phyloP scores from a whole-genome alignment of 208 protist species.

The Vickermania ingenoplastis region DNA sequence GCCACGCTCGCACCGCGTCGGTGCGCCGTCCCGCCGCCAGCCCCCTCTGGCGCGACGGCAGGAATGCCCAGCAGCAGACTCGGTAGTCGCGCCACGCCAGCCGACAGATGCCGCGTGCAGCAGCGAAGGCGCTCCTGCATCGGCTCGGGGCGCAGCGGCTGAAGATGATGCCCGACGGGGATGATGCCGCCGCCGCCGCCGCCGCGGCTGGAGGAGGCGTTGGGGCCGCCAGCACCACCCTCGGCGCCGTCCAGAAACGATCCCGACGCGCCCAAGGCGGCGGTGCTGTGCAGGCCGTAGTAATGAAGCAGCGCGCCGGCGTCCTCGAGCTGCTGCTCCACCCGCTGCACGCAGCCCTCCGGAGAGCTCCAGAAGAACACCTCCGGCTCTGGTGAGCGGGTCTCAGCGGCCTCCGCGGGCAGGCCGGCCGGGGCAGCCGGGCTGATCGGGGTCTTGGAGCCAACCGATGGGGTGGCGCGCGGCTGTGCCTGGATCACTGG shows the following conservation, averaged over 20 bases:
- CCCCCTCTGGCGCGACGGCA: neutral
- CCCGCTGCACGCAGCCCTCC: neutral
- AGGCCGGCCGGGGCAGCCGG: too few relatives aligned
- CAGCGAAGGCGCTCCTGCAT: neutral
- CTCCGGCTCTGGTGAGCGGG: neutral
- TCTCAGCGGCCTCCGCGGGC: too few relatives aligned
- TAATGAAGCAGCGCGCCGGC: neutral
- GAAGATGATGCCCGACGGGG: neutral
- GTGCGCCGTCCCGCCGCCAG: too few relatives aligned
- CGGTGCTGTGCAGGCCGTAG: neutral
- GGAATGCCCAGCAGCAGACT: neutral
- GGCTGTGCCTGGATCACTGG: too few relatives aligned
- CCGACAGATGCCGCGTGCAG: neutral
- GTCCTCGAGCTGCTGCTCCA: neutral
- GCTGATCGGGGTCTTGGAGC: too few relatives aligned
- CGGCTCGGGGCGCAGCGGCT: neutral
- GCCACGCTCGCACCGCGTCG: too few relatives aligned
- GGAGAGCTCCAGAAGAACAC: neutral
- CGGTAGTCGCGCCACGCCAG: neutral
- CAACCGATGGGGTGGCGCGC: too few relatives aligned
- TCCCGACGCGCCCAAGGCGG: too few relatives aligned
- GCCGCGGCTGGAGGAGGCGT: neutral
- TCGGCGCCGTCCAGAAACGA: too few relatives aligned
- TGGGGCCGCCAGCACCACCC: neutral
- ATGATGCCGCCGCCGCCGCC: neutral